phyloP scores from a whole-genome alignment of 306 rosid genomes.

The Lupinus albus region DNA sequence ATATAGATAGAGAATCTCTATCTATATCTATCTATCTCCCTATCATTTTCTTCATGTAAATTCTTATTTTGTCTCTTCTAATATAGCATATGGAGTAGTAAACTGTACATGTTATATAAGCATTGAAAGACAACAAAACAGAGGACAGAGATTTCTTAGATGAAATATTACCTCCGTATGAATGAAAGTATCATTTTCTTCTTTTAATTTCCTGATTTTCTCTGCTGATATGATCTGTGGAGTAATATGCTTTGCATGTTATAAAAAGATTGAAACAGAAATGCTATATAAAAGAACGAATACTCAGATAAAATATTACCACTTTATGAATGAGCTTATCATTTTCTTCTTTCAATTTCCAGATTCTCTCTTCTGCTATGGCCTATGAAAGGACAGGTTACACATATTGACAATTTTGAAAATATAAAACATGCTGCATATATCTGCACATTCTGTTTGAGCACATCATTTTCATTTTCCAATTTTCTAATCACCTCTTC shows the following conservation, averaged over 20 bases:
- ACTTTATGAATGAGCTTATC: constrained; percentile 43
- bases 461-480: constrained; percentile 44
- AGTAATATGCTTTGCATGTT: constrained; percentile 18
- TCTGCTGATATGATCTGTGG: constrained; percentile 55
- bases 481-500: constrained; percentile 49
- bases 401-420: not conserved
- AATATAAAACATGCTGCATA: constrained; percentile 15
- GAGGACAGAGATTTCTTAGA: constrained; percentile 28
- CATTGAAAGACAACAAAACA: constrained; percentile 28
- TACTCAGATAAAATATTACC: constrained; percentile 45
- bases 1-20: no score
- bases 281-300: constrained; percentile 18
- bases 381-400: constrained; percentile 24
- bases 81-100: constrained; percentile 31
- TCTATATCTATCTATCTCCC: no score
- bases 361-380: constrained; percentile 40
- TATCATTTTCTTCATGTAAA: constrained; percentile 50
- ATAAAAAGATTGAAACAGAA: not conserved
- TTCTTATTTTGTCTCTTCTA: constrained; percentile 49
- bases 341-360: constrained; percentile 50
- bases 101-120: constrained; percentile 17
- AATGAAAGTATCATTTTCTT: constrained; percentile 51
- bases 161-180: constrained; percentile 51
- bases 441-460: constrained; percentile 43
- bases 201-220: constrained; percentile 46